Conservation (phyloP, 2,329 filamentous ascomycete genomes). For the Malbranchea zuffiana region DNA sequence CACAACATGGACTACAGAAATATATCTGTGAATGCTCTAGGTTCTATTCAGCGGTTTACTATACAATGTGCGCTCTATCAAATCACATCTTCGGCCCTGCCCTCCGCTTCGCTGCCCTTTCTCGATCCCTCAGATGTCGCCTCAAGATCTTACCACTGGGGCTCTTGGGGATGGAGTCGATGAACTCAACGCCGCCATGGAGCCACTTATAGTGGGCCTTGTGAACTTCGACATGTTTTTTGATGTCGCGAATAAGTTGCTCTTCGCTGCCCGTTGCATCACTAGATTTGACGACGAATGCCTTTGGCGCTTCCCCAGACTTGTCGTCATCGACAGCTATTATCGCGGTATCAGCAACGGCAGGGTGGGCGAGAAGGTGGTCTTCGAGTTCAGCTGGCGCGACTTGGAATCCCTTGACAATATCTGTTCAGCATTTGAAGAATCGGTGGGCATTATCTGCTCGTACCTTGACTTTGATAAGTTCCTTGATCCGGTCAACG, state of each 20-base stretch:
- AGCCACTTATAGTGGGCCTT: conserved; percentile 36
- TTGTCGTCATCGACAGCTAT: conserved; percentile 40
- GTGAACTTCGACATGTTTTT: conserved; percentile 21
- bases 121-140: conserved; percentile 33
- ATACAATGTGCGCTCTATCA: no score
- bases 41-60: no score
- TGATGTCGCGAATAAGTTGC: conserved; percentile 20
- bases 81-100: conserved; percentile 9
- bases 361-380: conserved; percentile 31
- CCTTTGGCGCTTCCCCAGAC: conserved; percentile 55
- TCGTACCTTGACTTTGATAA: conserved; percentile 20
- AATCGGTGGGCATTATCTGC: no score
- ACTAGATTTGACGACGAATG: conserved; percentile 45
- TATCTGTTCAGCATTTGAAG: not conserved
- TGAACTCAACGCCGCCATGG: conserved; percentile 36
- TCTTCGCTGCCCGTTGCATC: conserved; percentile 20
- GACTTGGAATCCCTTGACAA: conserved; percentile 36
- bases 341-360: conserved; percentile 37
- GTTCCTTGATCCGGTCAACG: conserved; percentile 30
- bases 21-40: no score
- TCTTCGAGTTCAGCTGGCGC: conserved; percentile 41
- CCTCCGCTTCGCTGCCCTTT: conserved; percentile 6
- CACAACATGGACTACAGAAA: no score
- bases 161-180: conserved; percentile 38
- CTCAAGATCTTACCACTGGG: conserved; percentile 39